These are phyloP conservation scores for Pichia thaimueangensis DNA, from an alignment of 805 yeast genomes.

Conservation along the genomic window DNA sequence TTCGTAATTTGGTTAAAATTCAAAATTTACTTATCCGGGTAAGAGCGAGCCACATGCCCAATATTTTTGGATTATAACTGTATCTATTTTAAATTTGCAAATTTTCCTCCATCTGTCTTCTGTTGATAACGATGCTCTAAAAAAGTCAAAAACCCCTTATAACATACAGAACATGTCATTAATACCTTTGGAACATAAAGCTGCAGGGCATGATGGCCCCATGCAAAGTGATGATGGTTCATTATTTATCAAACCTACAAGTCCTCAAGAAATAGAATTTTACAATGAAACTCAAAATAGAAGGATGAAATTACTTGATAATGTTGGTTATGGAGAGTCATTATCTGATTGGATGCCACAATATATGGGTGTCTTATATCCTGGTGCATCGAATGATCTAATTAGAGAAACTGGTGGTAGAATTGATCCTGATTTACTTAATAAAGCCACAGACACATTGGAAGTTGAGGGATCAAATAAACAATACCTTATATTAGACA, in stretches of 20 bases:
- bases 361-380: slow-evolving; percentile 52
- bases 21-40: too few relatives aligned
- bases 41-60: too few relatives aligned
- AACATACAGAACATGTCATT: slow-evolving; percentile 21
- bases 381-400: slow-evolving; percentile 34
- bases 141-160: too few relatives aligned
- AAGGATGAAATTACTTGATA: slow-evolving; percentile 11
- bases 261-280: slow-evolving; percentile 65
- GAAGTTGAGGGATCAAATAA: slow-evolving; percentile 16
- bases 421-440: slow-evolving; percentile 20
- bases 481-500: slow-evolving; percentile 61
- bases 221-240: slow-evolving; percentile 56
- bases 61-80: too few relatives aligned
- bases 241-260: slow-evolving; percentile 66
- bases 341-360: slow-evolving; percentile 56
- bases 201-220: slow-evolving; percentile 90
- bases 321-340: slow-evolving; percentile 28
- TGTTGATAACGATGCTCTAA: too few relatives aligned
- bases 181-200: slow-evolving; percentile 52
- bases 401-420: slow-evolving; percentile 16
- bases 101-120: too few relatives aligned
- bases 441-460: slow-evolving; percentile 12
- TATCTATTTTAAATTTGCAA: too few relatives aligned
- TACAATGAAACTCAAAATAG: slow-evolving; percentile 38
- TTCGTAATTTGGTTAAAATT: too few relatives aligned